Percentiles rank a stretch among this genome's conserved stretches.
Evolutionary conservation across 139 green algal genomes (phyloP).

Genomic region (Tetratostichococcus sp.): DNA sequence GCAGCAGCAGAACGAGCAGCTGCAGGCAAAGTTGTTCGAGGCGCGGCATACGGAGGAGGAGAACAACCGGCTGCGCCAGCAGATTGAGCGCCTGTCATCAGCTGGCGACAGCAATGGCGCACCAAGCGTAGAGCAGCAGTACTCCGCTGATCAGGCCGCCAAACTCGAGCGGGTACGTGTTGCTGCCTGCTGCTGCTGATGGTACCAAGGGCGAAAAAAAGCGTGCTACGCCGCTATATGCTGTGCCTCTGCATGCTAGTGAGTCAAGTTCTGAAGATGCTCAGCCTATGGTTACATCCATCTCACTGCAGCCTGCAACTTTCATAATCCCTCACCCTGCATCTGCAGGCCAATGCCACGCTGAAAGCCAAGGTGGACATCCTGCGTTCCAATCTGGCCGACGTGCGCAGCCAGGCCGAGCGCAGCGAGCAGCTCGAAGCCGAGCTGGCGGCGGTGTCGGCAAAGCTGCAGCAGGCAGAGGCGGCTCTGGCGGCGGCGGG

Average conservation of each 20-base stretch:
- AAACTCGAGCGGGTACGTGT: background rate
- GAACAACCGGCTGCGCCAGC: background rate
- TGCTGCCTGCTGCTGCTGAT: background rate
- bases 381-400: background rate
- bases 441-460: background rate
- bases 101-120: background rate
- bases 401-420: background rate
- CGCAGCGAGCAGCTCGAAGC: background rate
- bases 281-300: background rate
- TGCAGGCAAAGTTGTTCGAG: background rate
- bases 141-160: background rate
- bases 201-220: too few relatives aligned
- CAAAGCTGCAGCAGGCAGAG: background rate
- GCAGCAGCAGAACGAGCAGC: slow-evolving; percentile 1
- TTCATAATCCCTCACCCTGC: too few relatives aligned
- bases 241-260: background rate
- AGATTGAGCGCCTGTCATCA: background rate
- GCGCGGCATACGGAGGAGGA: background rate
- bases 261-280: too few relatives aligned
- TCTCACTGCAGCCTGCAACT: background rate
- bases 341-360: background rate
- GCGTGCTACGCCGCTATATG: too few relatives aligned
- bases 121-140: background rate
- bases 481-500: too few relatives aligned
- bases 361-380: background rate